Conservation (phyloP, 2,329 filamentous ascomycete genomes). For the Pleochaeta shiraiana region DNA sequence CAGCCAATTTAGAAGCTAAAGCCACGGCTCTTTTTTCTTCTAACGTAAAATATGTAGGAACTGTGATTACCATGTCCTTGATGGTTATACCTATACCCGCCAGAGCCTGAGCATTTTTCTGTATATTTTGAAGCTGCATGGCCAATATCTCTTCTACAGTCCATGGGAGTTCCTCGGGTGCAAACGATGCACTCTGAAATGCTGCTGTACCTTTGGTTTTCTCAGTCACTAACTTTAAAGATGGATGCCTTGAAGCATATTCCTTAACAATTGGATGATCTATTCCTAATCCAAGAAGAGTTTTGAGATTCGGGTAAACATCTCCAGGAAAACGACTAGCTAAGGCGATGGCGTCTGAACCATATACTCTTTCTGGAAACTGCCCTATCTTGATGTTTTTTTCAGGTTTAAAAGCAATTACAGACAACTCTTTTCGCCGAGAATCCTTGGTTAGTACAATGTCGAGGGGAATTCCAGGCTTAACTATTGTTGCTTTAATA, state of each 20-base stretch:
- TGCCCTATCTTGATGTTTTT: constrained; percentile 37
- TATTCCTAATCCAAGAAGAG: constrained; percentile 54
- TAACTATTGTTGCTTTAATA: constrained; percentile 89
- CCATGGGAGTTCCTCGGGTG: constrained; percentile 39
- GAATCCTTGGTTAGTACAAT: constrained; percentile 98
- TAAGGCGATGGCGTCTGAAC: constrained; percentile 74
- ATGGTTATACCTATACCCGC: constrained; percentile 56
- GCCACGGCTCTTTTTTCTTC: constrained; percentile 79
- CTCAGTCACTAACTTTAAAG: constrained; percentile 42
- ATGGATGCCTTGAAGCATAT: constrained; percentile 60
- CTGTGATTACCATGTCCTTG: constrained; percentile 67
- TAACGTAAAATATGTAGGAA: constrained; percentile 73
- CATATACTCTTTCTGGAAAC: constrained; percentile 81
- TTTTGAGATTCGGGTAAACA: constrained; percentile 87
- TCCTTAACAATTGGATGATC: constrained; percentile 39
- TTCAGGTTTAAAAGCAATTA: constrained; percentile 83
- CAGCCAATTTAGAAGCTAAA: constrained; percentile 68
- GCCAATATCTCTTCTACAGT: constrained; percentile 84
- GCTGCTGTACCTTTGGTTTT: constrained; percentile 44
- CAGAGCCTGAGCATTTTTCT: constrained; percentile 65
- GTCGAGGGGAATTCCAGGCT: constrained; percentile 90
- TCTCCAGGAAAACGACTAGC: constrained; percentile 76
- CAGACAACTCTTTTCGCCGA: constrained; percentile 80
- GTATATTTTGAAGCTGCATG: constrained; percentile 88
- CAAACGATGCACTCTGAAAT: constrained; percentile 57